These are phyloP conservation scores for Medicago lupulina DNA, from an alignment of 306 rosid species.

Conservation along the genomic window DNA sequence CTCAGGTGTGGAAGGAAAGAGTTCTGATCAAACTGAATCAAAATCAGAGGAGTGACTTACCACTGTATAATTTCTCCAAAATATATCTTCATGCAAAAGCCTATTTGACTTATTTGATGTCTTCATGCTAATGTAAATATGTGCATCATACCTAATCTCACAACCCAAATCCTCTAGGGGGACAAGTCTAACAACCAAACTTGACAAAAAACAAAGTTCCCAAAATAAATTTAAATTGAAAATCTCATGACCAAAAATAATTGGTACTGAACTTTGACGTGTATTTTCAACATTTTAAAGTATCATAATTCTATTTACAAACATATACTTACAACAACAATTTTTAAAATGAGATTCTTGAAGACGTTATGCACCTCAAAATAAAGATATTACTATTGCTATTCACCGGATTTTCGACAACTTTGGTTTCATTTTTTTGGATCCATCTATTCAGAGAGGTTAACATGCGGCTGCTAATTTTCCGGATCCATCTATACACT, in stretches of 20 bases:
- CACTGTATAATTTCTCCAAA: not conserved
- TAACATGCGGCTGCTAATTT: too few relatives aligned
- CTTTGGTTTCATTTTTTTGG: too few relatives aligned
- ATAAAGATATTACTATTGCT: not conserved
- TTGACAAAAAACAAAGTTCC: too few relatives aligned
- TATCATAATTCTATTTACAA: not conserved
- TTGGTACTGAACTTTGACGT: not conserved
- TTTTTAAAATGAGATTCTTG: not conserved
- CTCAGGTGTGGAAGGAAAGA: not conserved
- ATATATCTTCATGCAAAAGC: not conserved
- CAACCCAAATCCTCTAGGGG: not conserved
- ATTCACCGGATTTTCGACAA: not conserved
- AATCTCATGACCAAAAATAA: not conserved
- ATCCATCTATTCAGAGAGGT: too few relatives aligned
- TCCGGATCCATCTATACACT: too few relatives aligned
- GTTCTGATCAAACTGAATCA: slow-evolving; percentile 19
- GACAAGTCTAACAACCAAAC: not conserved
- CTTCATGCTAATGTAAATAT: not conserved
- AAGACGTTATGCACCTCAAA: not conserved
- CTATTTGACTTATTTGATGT: not conserved
- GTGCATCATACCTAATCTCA: not conserved
- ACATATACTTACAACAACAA: not conserved
- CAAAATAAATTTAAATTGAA: too few relatives aligned
- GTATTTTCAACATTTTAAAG: not conserved
- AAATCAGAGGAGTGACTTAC: slow-evolving; percentile 15